Conservation (phyloP, 2,329 filamentous ascomycete genomes). For the Juglanconis oblonga region DNA sequence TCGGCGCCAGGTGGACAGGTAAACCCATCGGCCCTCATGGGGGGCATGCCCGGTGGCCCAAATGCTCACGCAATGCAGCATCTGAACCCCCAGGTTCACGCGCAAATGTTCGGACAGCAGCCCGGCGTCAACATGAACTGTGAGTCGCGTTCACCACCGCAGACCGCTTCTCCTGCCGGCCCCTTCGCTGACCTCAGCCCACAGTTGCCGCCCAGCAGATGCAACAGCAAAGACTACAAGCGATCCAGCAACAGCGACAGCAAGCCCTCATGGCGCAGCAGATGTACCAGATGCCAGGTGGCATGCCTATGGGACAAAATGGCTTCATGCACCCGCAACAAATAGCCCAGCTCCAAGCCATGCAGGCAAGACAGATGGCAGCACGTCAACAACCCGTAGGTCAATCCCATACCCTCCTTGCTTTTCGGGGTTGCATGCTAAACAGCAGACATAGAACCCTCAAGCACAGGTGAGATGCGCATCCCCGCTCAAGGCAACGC, state of each 20-base stretch:
- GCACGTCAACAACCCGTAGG: slow-evolving; percentile 18
- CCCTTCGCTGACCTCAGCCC: not conserved
- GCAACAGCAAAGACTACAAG: slow-evolving; percentile 53
- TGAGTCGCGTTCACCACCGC: slow-evolving; percentile 22
- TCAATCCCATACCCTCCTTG: not conserved
- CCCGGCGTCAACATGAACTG: slow-evolving; percentile 38
- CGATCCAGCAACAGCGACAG: slow-evolving; percentile 49
- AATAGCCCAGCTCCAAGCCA: slow-evolving; percentile 31
- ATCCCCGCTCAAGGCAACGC: slow-evolving; percentile 19
- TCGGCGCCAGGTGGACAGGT: slow-evolving; percentile 71
- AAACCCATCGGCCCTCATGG: slow-evolving; percentile 72
- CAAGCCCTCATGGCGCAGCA: slow-evolving; percentile 56
- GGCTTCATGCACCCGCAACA: slow-evolving; percentile 37
- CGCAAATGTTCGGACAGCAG: slow-evolving; percentile 56
- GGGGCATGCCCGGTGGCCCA: slow-evolving; percentile 69
- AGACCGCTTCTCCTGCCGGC: not conserved
- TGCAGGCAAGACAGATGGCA: slow-evolving; percentile 19
- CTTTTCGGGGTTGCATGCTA: slow-evolving; percentile 1
- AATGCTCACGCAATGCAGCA: slow-evolving; percentile 72
- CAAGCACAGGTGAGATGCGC: slow-evolving; percentile 22
- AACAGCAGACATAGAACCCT: slow-evolving; percentile 19
- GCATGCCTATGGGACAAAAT: slow-evolving; percentile 50
- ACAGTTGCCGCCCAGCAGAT: slow-evolving; percentile 36
- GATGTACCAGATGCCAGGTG: slow-evolving; percentile 46
- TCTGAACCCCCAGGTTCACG: slow-evolving; percentile 57